These are phyloP conservation scores for Combretum micranthum DNA, from an alignment of 345 rosid species.

Conservation along the genomic window DNA sequence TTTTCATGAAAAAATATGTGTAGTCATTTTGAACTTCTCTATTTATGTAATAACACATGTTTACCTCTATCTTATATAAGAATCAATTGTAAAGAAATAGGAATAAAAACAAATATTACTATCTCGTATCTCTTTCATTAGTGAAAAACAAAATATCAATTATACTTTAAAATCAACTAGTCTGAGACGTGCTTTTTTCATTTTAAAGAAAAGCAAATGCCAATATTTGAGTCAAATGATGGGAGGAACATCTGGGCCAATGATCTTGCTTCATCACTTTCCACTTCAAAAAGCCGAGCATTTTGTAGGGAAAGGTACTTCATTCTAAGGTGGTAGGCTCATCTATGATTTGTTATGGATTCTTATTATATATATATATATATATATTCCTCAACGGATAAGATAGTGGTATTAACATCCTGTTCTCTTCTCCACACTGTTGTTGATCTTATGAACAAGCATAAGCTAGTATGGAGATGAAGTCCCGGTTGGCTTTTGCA, in stretches of 20 bases:
- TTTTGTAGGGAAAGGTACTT: constrained; percentile 82
- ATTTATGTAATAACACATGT: too few relatives aligned
- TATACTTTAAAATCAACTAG: too few relatives aligned
- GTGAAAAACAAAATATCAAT: too few relatives aligned
- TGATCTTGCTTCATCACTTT: constrained; percentile 79
- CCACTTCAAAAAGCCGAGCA: constrained; percentile 50
- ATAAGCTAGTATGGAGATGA: constrained; percentile 75
- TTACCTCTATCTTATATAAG: too few relatives aligned
- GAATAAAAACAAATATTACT: too few relatives aligned
- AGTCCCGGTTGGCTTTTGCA: constrained; percentile 97
- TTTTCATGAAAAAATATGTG: too few relatives aligned
- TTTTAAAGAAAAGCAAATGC: too few relatives aligned
- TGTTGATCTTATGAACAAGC: constrained; percentile 85
- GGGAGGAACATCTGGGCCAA: constrained; percentile 99
- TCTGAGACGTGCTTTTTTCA: too few relatives aligned
- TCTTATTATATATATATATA: background rate
- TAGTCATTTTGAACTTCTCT: too few relatives aligned
- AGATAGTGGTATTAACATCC: constrained; percentile 92
- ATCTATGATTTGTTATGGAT: constrained; percentile 1
- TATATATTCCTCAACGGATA: constrained; percentile 37
- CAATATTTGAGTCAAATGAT: too few relatives aligned
- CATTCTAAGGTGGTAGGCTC: background rate
- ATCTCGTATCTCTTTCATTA: too few relatives aligned
- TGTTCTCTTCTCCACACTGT: constrained; percentile 98
- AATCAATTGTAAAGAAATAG: too few relatives aligned